Evolutionary conservation across 768 basidiomycete species (phyloP).

Genomic region (Suillus discolor): DNA sequence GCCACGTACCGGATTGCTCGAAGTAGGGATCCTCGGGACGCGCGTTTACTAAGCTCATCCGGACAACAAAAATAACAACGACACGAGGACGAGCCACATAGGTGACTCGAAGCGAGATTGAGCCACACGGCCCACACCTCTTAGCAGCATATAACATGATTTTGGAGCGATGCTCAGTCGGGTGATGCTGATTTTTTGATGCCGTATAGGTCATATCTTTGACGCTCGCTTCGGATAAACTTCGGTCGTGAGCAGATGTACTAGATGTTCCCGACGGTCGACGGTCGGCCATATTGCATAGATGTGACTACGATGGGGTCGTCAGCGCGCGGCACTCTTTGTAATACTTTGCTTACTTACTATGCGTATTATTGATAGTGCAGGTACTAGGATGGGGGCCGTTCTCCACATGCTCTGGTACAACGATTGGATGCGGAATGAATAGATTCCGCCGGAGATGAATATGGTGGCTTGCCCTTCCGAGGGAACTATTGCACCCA

Average conservation of each 20-base stretch:
- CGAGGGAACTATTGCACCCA: conserved; percentile 1
- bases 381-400: background rate
- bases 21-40: background rate
- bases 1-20: background rate
- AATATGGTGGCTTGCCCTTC: background rate
- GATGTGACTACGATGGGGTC: background rate
- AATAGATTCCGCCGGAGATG: background rate
- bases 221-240: background rate
- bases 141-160: background rate
- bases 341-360: background rate
- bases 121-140: background rate
- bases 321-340: background rate
- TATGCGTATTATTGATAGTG: background rate
- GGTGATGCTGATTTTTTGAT: background rate
- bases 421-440: background rate
- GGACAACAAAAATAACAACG: background rate
- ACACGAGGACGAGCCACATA: no score
- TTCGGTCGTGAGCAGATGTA: background rate
- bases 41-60: background rate
- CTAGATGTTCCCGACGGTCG: background rate
- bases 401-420: background rate
- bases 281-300: background rate
- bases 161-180: no score
- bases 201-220: background rate
- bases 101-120: background rate